A percentile compares a stretch with the other conserved stretches of the same genome.
Conservation (phyloP, 495 filamentous ascomycete species). For the Neurospora terricola region DNA sequence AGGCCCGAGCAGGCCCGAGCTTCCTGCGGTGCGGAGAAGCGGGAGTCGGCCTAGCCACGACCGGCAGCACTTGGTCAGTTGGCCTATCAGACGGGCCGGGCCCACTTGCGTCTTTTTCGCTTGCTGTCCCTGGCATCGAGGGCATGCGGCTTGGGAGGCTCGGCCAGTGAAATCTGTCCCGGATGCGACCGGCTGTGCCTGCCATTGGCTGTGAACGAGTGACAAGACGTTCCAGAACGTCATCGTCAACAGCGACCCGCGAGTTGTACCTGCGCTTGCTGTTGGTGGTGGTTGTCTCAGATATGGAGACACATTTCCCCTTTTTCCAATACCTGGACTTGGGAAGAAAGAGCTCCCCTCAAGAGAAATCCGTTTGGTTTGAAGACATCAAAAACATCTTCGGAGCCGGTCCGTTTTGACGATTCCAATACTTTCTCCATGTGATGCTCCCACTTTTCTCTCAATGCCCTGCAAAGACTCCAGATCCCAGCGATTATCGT, state of each 20-base stretch:
- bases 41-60: background rate
- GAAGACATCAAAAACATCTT: background rate
- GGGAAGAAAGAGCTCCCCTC: background rate
- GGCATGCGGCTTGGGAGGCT: background rate
- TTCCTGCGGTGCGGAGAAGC: background rate
- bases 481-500: background rate
- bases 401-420: background rate
- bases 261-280: background rate
- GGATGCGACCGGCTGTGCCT: background rate
- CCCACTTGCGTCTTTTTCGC: background rate
- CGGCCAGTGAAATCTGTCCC: background rate
- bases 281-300: background rate
- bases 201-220: background rate
- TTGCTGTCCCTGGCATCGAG: background rate
- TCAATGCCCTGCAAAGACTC: background rate
- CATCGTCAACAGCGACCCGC: background rate
- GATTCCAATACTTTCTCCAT: background rate
- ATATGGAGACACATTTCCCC: background rate
- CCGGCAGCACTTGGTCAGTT: background rate
- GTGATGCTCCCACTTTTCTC: background rate
- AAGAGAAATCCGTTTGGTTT: background rate
- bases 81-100: background rate
- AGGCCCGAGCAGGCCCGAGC: background rate
- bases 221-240: background rate
- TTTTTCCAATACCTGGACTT: background rate